A percentile compares a stretch with the other conserved stretches of the same genome.
Evolutionary conservation across 2,329 filamentous ascomycete genomes (phyloP).

Genomic region (Apiospora hydei): DNA sequence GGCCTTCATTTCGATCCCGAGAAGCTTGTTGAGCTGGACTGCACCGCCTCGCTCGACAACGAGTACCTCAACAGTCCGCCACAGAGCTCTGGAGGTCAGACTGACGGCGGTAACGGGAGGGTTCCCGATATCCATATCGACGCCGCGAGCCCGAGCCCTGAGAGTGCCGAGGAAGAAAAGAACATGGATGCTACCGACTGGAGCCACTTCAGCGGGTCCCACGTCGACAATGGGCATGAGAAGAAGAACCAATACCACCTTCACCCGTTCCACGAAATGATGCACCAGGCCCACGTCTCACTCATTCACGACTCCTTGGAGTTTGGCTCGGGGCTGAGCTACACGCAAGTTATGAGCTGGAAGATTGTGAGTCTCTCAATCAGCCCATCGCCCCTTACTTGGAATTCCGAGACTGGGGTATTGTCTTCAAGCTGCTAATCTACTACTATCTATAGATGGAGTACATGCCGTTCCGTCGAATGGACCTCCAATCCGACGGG

Average conservation of each 20-base stretch:
- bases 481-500: slow-evolving; percentile 77
- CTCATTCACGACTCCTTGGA: slow-evolving; percentile 75
- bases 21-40: slow-evolving; percentile 72
- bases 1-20: slow-evolving; percentile 72
- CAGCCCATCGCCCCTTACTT: not conserved
- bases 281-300: slow-evolving; percentile 63
- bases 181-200: slow-evolving; percentile 28
- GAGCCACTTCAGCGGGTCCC: slow-evolving; percentile 30
- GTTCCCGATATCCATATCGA: slow-evolving; percentile 47
- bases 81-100: slow-evolving; percentile 24
- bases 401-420: not conserved
- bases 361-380: slow-evolving; percentile 50
- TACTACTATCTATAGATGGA: slow-evolving; percentile 62
- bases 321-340: slow-evolving; percentile 65
- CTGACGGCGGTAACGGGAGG: slow-evolving; percentile 21
- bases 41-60: slow-evolving; percentile 54
- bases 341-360: slow-evolving; percentile 69
- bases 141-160: slow-evolving; percentile 35
- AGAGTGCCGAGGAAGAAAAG: slow-evolving; percentile 22
- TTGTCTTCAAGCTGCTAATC: not conserved
- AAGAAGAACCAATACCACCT: slow-evolving; percentile 27
- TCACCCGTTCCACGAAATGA: slow-evolving; percentile 60
- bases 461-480: slow-evolving; percentile 79
- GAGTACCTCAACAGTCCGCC: slow-evolving; percentile 27
- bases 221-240: slow-evolving; percentile 21